Conservation (phyloP, 2,329 filamentous ascomycete species). For the Helminthosporium solani region DNA sequence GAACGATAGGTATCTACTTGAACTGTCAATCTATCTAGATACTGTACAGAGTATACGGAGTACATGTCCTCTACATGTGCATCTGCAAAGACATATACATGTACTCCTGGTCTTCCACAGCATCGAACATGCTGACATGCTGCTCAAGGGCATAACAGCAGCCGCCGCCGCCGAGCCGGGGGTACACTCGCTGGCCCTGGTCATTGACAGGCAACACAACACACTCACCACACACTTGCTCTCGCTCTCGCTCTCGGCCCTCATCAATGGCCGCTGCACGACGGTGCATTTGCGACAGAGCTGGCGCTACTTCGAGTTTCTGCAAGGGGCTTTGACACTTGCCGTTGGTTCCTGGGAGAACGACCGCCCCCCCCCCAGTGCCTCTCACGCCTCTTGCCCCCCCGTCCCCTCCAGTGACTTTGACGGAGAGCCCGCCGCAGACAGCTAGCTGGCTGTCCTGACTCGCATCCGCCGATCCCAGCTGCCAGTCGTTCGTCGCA, state of each 20-base stretch:
- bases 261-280: slow-evolving; percentile 25
- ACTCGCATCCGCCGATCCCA: slow-evolving; percentile 1
- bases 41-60: no score
- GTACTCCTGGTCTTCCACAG: no score
- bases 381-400: no score
- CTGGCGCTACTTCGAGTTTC: slow-evolving; percentile 18
- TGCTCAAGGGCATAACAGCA: background rate
- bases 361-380: no score
- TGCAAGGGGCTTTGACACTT: slow-evolving; percentile 36
- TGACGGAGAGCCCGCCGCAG: slow-evolving; percentile 5
- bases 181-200: slow-evolving; percentile 12
- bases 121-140: background rate
- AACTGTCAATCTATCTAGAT: no score
- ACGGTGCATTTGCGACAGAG: slow-evolving; percentile 18
- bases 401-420: background rate
- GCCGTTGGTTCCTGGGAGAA: slow-evolving; percentile 36
- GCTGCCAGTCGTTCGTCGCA: no score
- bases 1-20: no score
- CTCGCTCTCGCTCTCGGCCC: background rate
- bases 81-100: no score
- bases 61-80: no score
- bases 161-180: background rate
- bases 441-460: background rate
- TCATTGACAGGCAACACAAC: background rate
- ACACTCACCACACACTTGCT: no score